phyloP scores from a whole-genome alignment of 768 basidiomycete genomes.

The Ephemerocybe angulata region DNA sequence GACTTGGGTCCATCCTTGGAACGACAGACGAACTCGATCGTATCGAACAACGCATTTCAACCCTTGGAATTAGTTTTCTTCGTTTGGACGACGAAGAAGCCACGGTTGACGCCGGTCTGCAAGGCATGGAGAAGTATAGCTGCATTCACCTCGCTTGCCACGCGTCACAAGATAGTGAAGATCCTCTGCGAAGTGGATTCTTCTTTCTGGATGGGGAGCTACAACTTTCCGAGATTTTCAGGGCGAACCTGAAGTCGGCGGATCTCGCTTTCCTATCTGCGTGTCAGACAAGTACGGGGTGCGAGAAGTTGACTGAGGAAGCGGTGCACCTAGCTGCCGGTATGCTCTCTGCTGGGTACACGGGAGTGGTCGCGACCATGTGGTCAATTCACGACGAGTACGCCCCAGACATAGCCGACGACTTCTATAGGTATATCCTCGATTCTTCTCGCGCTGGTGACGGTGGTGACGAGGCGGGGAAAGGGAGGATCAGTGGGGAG shows the following conservation, averaged over 20 bases:
- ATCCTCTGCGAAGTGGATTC: slow-evolving; percentile 24
- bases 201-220: slow-evolving; percentile 18
- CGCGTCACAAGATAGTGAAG: slow-evolving; percentile 22
- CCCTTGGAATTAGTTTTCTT: neutral
- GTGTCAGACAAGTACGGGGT: slow-evolving; percentile 35
- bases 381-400: slow-evolving; percentile 34
- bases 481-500: neutral
- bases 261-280: slow-evolving; percentile 38
- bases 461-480: neutral
- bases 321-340: slow-evolving; percentile 36
- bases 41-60: neutral
- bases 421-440: slow-evolving; percentile 24
- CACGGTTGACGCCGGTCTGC: slow-evolving; percentile 7
- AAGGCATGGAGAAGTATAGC: slow-evolving; percentile 13
- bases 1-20: slow-evolving; percentile 8
- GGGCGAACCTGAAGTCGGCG: slow-evolving; percentile 10
- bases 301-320: slow-evolving; percentile 26
- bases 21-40: slow-evolving; percentile 11
- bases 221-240: slow-evolving; percentile 10
- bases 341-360: slow-evolving; percentile 29
- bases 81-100: neutral
- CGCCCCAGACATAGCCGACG: slow-evolving; percentile 27
- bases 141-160: slow-evolving; percentile 35
- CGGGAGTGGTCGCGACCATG: slow-evolving; percentile 34
- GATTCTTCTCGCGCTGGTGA: neutral